Percentiles rank a stretch among this genome's conserved stretches.
These are phyloP conservation scores for Nannochloris sp. DNA, from an alignment of 139 green algal species.

Conservation along the genomic window DNA sequence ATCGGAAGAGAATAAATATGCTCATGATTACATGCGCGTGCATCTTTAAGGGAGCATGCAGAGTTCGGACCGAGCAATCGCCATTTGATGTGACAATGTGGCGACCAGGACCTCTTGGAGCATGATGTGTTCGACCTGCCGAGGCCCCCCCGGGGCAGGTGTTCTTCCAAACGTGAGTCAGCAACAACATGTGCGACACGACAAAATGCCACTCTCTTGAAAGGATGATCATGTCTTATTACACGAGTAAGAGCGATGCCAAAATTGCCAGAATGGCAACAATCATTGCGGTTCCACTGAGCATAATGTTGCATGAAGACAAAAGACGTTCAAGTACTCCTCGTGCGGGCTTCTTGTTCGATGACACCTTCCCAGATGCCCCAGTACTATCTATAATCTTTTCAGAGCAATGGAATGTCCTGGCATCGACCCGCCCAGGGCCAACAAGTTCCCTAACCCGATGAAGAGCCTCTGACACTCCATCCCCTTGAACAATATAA, in stretches of 20 bases:
- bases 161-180: no score
- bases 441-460: slow-evolving; percentile 7
- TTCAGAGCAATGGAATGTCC: slow-evolving; percentile 12
- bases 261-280: not conserved
- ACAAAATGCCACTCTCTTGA: no score
- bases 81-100: no score
- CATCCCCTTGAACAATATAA: slow-evolving; percentile 8
- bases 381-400: not conserved
- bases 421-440: not conserved
- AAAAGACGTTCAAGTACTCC: not conserved
- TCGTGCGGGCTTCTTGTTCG: not conserved
- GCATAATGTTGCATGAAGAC: not conserved
- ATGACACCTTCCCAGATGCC: not conserved
- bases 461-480: not conserved
- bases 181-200: no score
- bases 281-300: not conserved
- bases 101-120: no score
- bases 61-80: no score
- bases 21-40: no score
- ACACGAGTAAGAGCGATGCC: not conserved
- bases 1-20: no score
- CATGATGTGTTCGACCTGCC: no score
- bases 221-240: no score
- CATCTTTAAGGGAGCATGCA: no score
- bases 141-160: no score